phyloP scores from a whole-genome alignment of 2,329 filamentous ascomycete genomes.

The Monascus ruber region DNA sequence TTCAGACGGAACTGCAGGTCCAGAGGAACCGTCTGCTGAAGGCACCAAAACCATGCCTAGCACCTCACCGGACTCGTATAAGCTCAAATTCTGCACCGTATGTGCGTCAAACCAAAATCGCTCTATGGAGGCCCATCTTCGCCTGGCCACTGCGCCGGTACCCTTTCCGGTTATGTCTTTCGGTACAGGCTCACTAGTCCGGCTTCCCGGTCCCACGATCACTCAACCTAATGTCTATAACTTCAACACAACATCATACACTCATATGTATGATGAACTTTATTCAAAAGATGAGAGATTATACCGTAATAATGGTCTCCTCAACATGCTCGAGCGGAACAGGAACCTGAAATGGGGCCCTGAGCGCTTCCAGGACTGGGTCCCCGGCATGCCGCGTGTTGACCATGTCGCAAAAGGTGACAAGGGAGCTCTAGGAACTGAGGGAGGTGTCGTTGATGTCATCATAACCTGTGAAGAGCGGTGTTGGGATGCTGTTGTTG shows the following conservation, averaged over 20 bases:
- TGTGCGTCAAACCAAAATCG: constrained; percentile 97
- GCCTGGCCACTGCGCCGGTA: constrained; percentile 70
- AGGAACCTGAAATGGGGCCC: constrained; percentile 87
- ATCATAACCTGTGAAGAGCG: constrained; percentile 97
- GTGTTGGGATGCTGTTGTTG: constrained; percentile 95
- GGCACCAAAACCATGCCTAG: not conserved
- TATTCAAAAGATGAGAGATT: constrained; percentile 72
- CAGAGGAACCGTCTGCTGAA: not conserved
- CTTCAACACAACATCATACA: constrained; percentile 95
- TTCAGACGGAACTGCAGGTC: constrained; percentile 4
- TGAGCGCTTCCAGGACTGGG: constrained; percentile 97
- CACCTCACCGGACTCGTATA: constrained; percentile 51
- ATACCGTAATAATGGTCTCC: constrained; percentile 81
- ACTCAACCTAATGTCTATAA: constrained; percentile 93
- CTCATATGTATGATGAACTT: constrained; percentile 87
- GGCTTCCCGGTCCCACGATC: constrained; percentile 81
- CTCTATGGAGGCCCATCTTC: constrained; percentile 99
- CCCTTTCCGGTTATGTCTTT: constrained; percentile 96
- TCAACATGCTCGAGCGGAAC: constrained; percentile 94
- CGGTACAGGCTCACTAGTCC: constrained; percentile 87
- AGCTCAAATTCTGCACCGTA: constrained; percentile 95
- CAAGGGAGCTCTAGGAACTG: constrained; percentile 67
- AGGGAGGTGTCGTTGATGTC: constrained; percentile 81
- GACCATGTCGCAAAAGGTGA: constrained; percentile 59
- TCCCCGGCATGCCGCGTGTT: constrained; percentile 69